Evolutionary conservation across 2,329 filamentous ascomycete genomes (phyloP), one percentile per base, ranked within the genome.

Genomic region (Xylaria sp.): DNA sequence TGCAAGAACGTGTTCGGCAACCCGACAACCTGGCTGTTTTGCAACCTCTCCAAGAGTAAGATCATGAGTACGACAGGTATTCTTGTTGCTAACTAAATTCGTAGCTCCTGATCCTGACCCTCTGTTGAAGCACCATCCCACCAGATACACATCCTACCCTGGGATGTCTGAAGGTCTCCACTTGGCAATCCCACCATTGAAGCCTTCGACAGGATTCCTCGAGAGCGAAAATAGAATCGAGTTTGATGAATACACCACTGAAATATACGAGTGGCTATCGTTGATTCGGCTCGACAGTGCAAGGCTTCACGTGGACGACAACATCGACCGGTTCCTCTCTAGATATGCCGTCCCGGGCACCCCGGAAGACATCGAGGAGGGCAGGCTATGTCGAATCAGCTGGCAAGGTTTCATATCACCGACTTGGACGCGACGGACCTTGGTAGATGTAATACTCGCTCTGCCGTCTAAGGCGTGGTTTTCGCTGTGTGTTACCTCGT

Each of bases 11-110:
- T 91, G 19, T 77, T 97, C 19, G 83, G 81, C 44, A 73, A 79
- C 41, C 84, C 87, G 1, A 66, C 87, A 19, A 83, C 83, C 1
- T 97, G 93, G 92, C 74, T 97, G 0, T 92, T 94, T 64, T 87
- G 81, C 65, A 88, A 92, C 63, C 69, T 86, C 39, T 74, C 65
- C 61, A 76, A 74, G 57, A 72, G 81, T 85, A 74, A 61, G 70
- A 59, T 39, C 43, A 21, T 19, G 48, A 22, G 21, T 24, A 19
- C 41, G 11, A 24, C 40, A 20, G 9, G 20, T 20, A 21, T 45
- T 40, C 37, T 54, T 17, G 50, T 52, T 57, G 50, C 48, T 55
- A 13, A 55, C 26, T 16, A 51, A 34, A 26, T n/a, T 13, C 34
- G n/a, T 59, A 83, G 82, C 69, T 7, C 74, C 77, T 21, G 63